phyloP scores from a whole-genome alignment of 179 eudicot genomes.

The Camellia oleifera region DNA sequence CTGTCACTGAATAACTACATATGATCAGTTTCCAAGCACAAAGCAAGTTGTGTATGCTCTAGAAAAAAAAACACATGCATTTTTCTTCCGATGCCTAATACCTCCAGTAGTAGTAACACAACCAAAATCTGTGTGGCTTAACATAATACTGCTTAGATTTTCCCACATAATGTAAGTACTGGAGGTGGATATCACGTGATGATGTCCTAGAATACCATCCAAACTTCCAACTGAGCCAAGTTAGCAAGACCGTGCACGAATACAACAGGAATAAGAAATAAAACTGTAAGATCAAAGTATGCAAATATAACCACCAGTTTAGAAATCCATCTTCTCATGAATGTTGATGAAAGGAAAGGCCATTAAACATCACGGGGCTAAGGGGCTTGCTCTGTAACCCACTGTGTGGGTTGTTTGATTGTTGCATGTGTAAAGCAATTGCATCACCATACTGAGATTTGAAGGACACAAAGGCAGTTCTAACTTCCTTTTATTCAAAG shows the following conservation, averaged over 20 bases:
- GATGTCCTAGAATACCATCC: neutral
- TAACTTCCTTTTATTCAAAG: conserved; percentile 44
- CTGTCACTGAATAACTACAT: neutral
- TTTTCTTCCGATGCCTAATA: neutral
- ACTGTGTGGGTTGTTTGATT: conserved; percentile 54
- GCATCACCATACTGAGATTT: conserved; percentile 72
- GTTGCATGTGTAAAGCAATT: conserved; percentile 49
- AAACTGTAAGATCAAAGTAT: conserved; percentile 34
- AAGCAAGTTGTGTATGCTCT: neutral
- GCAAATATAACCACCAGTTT: conserved; percentile 44
- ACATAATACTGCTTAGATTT: neutral
- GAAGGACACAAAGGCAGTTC: conserved; percentile 79
- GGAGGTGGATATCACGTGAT: neutral
- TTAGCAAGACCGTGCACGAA: conserved; percentile 74
- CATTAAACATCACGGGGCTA: conserved; percentile 75
- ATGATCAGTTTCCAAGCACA: neutral
- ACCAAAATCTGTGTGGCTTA: neutral
- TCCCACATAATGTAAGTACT: neutral
- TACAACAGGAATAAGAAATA: conserved; percentile 58
- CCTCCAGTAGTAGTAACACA: neutral
- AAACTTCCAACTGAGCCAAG: conserved; percentile 50
- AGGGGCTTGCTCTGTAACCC: conserved; percentile 71
- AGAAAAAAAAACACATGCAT: too few relatives aligned
- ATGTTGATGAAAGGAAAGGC: conserved; percentile 64
- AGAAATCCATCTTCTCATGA: conserved; percentile 43